Evolutionary conservation across 805 yeast genomes (phyloP).

Genomic region (Nakazawaea wickerhamii): DNA sequence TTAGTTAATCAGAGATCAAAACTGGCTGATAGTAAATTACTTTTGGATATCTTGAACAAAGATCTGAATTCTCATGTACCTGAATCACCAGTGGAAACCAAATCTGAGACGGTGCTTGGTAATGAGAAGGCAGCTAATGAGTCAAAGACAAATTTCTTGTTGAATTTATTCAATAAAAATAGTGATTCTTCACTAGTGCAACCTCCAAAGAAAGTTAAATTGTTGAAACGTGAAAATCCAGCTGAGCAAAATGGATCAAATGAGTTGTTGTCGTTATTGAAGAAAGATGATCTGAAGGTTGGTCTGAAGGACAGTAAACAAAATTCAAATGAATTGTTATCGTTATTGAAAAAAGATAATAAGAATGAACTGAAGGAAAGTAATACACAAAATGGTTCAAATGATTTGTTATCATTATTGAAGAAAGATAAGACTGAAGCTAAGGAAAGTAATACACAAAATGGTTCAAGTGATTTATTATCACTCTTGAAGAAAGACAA

Average conservation of each 20-base stretch:
- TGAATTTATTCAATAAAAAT: constrained; percentile 15
- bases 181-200: not conserved
- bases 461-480: too few relatives aligned
- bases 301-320: too few relatives aligned
- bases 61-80: too few relatives aligned
- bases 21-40: constrained; percentile 26
- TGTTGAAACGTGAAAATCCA: constrained; percentile 2
- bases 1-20: constrained; percentile 24
- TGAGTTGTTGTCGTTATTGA: constrained; percentile 6
- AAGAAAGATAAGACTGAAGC: too few relatives aligned
- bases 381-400: too few relatives aligned
- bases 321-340: too few relatives aligned
- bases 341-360: too few relatives aligned
- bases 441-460: too few relatives aligned
- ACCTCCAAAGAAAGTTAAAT: constrained; percentile 1
- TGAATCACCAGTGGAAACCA: not conserved
- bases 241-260: constrained; percentile 6
- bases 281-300: not conserved
- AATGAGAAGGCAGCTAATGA: constrained; percentile 6
- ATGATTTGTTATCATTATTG: too few relatives aligned
- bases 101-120: not conserved
- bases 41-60: constrained; percentile 24
- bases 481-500: too few relatives aligned
- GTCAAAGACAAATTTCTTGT: constrained; percentile 16
- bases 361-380: too few relatives aligned